phyloP scores from a whole-genome alignment of 768 basidiomycete genomes.

The Hebeloma cylindrosporum region DNA sequence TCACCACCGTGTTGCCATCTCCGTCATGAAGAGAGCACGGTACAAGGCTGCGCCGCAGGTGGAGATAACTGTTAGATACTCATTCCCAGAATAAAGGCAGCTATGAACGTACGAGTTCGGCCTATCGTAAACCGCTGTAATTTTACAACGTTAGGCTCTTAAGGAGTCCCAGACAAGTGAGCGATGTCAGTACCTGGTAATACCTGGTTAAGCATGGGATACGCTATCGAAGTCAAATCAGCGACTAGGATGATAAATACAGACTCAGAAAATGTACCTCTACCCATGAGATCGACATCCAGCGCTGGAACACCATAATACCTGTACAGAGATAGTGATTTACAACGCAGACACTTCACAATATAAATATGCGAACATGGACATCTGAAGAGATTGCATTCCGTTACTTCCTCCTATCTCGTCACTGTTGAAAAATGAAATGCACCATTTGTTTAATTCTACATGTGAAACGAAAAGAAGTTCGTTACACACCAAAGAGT shows the following conservation, averaged over 20 bases:
- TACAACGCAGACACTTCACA: background rate
- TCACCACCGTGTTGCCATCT: constrained; percentile 30
- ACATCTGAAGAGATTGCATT: constrained; percentile 35
- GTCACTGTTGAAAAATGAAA: constrained; percentile 25
- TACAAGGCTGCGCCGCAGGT: constrained; percentile 26
- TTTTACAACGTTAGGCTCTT: background rate
- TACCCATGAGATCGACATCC: constrained; percentile 49
- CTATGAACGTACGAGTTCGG: constrained; percentile 30
- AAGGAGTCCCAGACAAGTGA: background rate
- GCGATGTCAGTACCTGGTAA: constrained; percentile 23
- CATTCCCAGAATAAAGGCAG: too few relatives aligned
- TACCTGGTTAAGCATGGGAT: constrained; percentile 33
- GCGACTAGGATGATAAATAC: constrained; percentile 13
- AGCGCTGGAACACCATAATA: constrained; percentile 40
- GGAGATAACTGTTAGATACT: background rate
- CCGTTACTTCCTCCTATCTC: constrained; percentile 48
- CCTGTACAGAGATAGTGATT: constrained; percentile 22
- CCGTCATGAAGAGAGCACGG: constrained; percentile 33
- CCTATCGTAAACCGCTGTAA: constrained; percentile 31
- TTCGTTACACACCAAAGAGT: constrained; percentile 27
- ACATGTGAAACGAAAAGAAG: background rate
- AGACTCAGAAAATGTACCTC: constrained; percentile 34
- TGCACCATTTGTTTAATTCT: too few relatives aligned
- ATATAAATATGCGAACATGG: constrained; percentile 27
- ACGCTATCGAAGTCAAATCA: constrained; percentile 23